Conservation (phyloP, 2,329 filamentous ascomycete genomes). For the Phaeomoniella chlamydospora region DNA sequence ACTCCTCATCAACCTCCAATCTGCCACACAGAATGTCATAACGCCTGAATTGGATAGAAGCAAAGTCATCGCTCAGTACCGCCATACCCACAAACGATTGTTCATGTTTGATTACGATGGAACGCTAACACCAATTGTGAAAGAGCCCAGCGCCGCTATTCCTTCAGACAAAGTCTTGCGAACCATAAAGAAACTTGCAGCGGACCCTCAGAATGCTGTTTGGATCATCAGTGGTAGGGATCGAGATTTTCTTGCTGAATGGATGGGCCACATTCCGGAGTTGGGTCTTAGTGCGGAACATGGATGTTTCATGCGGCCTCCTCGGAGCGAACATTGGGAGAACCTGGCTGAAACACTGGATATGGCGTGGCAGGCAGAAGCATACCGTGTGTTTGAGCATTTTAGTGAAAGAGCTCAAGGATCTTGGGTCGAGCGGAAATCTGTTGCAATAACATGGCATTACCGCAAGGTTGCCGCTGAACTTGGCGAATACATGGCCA, state of each 20-base stretch:
- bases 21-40: slow-evolving; percentile 57
- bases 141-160: slow-evolving; percentile 76
- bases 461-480: slow-evolving; percentile 85
- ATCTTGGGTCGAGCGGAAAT: slow-evolving; percentile 87
- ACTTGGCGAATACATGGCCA: slow-evolving; percentile 64
- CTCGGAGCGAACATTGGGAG: slow-evolving; percentile 64
- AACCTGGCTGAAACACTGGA: slow-evolving; percentile 76
- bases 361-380: slow-evolving; percentile 85
- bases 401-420: slow-evolving; percentile 80
- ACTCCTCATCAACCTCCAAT: slow-evolving; percentile 65
- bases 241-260: slow-evolving; percentile 77
- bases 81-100: slow-evolving; percentile 59
- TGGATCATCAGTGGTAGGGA: slow-evolving; percentile 98
- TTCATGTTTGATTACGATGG: slow-evolving; percentile 99
- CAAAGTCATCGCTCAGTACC: slow-evolving; percentile 59
- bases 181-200: slow-evolving; percentile 63
- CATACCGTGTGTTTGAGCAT: slow-evolving; percentile 69
- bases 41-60: slow-evolving; percentile 72
- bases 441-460: slow-evolving; percentile 92
- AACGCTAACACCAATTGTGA: slow-evolving; percentile 87
- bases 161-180: slow-evolving; percentile 72
- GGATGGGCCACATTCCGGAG: slow-evolving; percentile 78
- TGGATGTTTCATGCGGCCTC: slow-evolving; percentile 83
- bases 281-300: slow-evolving; percentile 95
- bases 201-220: slow-evolving; percentile 72